These are phyloP conservation scores for Torulaspora indica DNA, from an alignment of 805 yeast species.

Conservation along the genomic window DNA sequence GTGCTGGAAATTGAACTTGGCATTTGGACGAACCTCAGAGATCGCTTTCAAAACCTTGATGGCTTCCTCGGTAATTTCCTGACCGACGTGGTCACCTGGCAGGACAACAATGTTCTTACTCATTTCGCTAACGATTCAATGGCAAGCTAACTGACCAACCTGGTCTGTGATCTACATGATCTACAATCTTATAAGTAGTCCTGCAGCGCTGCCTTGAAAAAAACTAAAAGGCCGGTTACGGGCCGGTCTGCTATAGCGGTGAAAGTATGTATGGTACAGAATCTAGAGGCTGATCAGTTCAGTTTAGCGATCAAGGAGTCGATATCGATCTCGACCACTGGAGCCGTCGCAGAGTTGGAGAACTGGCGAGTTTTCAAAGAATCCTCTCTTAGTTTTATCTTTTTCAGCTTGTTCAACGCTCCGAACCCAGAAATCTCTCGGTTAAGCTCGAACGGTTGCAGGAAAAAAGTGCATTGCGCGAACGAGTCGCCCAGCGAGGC, in stretches of 20 bases:
- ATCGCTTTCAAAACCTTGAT: slow-evolving; percentile 84
- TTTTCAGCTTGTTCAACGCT: slow-evolving; percentile 64
- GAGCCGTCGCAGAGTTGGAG: slow-evolving; percentile 60
- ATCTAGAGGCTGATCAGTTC: slow-evolving; percentile 40
- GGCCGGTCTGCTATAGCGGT: slow-evolving; percentile 2
- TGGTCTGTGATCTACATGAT: too few relatives aligned
- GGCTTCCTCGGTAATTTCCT: slow-evolving; percentile 85
- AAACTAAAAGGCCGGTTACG: slow-evolving; percentile 6
- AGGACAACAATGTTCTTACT: slow-evolving; percentile 73
- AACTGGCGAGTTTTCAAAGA: slow-evolving; percentile 40
- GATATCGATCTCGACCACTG: slow-evolving; percentile 66
- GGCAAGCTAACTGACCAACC: neutral
- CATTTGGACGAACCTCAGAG: slow-evolving; percentile 47
- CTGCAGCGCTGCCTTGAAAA: neutral
- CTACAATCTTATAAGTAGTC: neutral
- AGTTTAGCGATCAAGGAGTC: slow-evolving; percentile 63
- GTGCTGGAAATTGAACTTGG: slow-evolving; percentile 69
- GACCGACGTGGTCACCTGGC: slow-evolving; percentile 97
- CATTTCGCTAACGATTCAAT: neutral
- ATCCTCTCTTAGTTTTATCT: slow-evolving; percentile 52
- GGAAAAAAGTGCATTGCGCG: slow-evolving; percentile 54
- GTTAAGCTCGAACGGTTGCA: slow-evolving; percentile 64
- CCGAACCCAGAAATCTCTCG: slow-evolving; percentile 72
- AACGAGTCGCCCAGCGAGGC: slow-evolving; percentile 59
- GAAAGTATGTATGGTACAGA: slow-evolving; percentile 4